These are phyloP conservation scores for Corchorus capsularis DNA, from an alignment of 345 rosid species.

Conservation along the genomic window DNA sequence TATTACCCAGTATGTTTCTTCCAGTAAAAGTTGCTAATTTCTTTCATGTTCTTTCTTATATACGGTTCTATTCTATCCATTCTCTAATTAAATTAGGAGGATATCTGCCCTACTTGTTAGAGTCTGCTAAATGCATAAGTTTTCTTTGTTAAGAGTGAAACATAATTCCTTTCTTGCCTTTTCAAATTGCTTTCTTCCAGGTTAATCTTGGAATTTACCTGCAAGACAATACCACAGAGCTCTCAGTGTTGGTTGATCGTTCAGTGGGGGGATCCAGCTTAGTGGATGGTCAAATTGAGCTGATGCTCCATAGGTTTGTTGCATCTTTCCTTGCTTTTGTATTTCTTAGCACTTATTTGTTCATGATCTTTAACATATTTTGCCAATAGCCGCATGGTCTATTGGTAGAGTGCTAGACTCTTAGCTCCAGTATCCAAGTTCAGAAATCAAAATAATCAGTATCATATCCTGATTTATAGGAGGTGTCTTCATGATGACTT, in stretches of 20 bases:
- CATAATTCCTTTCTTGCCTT: constrained; percentile 19
- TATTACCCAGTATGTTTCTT: constrained; percentile 78
- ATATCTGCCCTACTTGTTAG: constrained; percentile 6
- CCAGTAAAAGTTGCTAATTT: background rate
- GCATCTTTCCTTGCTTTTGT: constrained; percentile 1
- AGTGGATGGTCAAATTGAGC: constrained; percentile 84
- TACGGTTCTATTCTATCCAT: constrained; percentile 10
- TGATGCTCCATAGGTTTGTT: constrained; percentile 89
- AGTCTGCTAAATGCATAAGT: background rate
- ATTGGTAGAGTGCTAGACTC: no score
- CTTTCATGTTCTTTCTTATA: background rate
- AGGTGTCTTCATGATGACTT: constrained; percentile 80
- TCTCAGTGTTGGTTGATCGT: constrained; percentile 89
- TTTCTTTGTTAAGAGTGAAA: background rate
- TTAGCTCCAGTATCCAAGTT: no score
- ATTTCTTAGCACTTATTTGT: constrained; percentile 10
- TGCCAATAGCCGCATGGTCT: no score
- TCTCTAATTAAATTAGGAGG: constrained; percentile 1
- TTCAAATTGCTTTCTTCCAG: constrained; percentile 38
- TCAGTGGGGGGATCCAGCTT: constrained; percentile 87
- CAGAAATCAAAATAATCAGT: background rate
- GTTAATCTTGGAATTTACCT: constrained; percentile 80
- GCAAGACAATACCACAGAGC: constrained; percentile 69
- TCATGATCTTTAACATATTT: background rate
- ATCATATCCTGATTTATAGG: constrained; percentile 39